Evolutionary conservation across 192 early-diverging fungal genomes (phyloP).

Genomic region (Coemansia sp.): DNA sequence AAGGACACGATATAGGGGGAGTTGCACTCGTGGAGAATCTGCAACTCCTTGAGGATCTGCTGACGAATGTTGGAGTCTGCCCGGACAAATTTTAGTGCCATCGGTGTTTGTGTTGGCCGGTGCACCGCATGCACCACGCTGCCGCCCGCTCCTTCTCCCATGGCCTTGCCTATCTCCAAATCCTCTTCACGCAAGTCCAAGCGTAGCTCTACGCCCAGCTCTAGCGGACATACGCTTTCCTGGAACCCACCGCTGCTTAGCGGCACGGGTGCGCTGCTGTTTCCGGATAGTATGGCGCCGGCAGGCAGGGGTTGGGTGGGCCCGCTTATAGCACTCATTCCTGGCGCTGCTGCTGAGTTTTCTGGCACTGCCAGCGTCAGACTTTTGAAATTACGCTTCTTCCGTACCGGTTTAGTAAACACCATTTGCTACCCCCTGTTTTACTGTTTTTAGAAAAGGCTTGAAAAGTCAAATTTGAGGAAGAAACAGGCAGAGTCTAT

Average conservation of each 20-base stretch:
- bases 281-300: constrained; percentile 6
- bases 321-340: constrained; percentile 8
- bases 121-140: constrained; percentile 85
- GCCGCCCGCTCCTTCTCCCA: constrained; percentile 93
- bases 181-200: constrained; percentile 81
- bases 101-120: constrained; percentile 79
- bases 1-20: constrained; percentile 94
- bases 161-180: constrained; percentile 68
- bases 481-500: background rate
- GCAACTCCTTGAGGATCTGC: constrained; percentile 92
- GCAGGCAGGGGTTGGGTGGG: constrained; percentile 15
- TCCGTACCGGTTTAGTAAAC: constrained; percentile 45
- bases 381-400: constrained; percentile 57
- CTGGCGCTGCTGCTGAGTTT: constrained; percentile 15
- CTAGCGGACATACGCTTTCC: constrained; percentile 47
- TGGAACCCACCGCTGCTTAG: constrained; percentile 11
- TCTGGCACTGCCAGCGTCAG: constrained; percentile 42
- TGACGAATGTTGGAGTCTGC: constrained; percentile 72
- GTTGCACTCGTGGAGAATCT: constrained; percentile 94
- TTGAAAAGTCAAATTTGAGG: background rate
- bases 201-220: constrained; percentile 70
- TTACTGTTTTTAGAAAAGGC: background rate
- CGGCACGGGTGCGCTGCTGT: constrained; percentile 21
- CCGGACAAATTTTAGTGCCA: constrained; percentile 84
- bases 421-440: constrained; percentile 14